These are phyloP conservation scores for Cardamine occulta DNA, from an alignment of 345 rosid species.

Conservation along the genomic window DNA sequence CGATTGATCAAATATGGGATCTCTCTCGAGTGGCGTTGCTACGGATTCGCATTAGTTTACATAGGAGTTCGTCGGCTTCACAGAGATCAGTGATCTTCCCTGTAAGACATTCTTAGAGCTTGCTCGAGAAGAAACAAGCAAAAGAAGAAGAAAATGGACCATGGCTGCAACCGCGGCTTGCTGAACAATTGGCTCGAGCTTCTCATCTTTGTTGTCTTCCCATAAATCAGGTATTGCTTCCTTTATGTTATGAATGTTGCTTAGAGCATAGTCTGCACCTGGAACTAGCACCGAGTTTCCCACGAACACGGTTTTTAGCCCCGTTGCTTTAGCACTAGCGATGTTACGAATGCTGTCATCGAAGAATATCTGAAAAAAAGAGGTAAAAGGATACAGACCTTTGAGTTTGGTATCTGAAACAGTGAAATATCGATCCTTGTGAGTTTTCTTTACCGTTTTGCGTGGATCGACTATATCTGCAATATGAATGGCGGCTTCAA, in stretches of 20 bases:
- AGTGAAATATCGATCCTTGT: neutral
- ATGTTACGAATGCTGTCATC: conserved; percentile 90
- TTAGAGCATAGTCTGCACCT: conserved; percentile 79
- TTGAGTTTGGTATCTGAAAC: neutral
- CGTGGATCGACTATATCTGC: conserved; percentile 60
- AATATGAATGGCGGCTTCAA: conserved; percentile 66
- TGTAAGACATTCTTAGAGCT: too few relatives aligned
- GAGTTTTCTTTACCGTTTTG: conserved; percentile 70
- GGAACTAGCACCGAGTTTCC: conserved; percentile 65
- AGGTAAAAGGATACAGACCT: too few relatives aligned
- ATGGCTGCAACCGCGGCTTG: conserved; percentile 58
- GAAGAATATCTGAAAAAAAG: conserved; percentile 71
- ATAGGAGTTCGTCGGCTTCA: too few relatives aligned
- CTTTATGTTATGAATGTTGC: conserved; percentile 80
- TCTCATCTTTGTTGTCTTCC: conserved; percentile 61
- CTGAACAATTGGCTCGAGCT: conserved; percentile 62
- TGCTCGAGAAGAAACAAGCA: too few relatives aligned
- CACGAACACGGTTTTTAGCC: conserved; percentile 74
- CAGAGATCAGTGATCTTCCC: too few relatives aligned
- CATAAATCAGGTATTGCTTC: conserved; percentile 85
- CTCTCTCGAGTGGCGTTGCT: too few relatives aligned
- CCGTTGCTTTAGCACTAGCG: conserved; percentile 73
- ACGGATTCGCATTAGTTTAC: too few relatives aligned
- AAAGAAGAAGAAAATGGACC: conserved; percentile 73
- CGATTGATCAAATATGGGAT: too few relatives aligned